Conservation (phyloP, 148 eudicot species). For the Chenopodium quinoa region DNA sequence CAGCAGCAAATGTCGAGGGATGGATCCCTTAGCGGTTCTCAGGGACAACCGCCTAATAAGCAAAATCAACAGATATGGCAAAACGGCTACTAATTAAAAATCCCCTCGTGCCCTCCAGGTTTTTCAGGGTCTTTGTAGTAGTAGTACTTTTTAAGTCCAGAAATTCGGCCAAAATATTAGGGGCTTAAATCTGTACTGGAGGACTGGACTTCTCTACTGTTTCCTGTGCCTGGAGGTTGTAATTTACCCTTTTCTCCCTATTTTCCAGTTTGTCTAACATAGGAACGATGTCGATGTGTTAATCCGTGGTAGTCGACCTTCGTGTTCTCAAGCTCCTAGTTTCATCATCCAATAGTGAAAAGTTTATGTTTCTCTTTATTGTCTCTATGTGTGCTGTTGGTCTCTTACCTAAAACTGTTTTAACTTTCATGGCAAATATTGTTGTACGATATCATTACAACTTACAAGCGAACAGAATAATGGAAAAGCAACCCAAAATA, state of each 20-base stretch:
- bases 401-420: background rate
- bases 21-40: slow-evolving; percentile 54
- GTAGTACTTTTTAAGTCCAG: slow-evolving; percentile 22
- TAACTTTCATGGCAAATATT: background rate
- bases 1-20: slow-evolving; percentile 83
- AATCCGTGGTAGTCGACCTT: slow-evolving; percentile 33
- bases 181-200: slow-evolving; percentile 15
- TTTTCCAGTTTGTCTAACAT: slow-evolving; percentile 46
- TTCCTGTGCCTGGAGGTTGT: slow-evolving; percentile 50
- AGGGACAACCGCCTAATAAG: slow-evolving; percentile 70
- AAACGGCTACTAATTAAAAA: slow-evolving; percentile 59
- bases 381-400: background rate
- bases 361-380: slow-evolving; percentile 5
- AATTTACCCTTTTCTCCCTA: slow-evolving; percentile 24
- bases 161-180: slow-evolving; percentile 14
- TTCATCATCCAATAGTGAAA: slow-evolving; percentile 23
- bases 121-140: slow-evolving; percentile 47
- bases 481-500: too few relatives aligned
- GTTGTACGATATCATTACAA: too few relatives aligned
- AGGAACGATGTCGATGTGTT: slow-evolving; percentile 43
- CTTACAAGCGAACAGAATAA: too few relatives aligned
- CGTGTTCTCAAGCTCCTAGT: slow-evolving; percentile 13
- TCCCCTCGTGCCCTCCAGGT: slow-evolving; percentile 16
- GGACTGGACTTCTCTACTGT: slow-evolving; percentile 33
- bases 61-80: slow-evolving; percentile 81